Percentiles rank a stretch among this genome's conserved stretches.
Evolutionary conservation across 164 flowering plant species (phyloP).

Genomic region (Berberis vulgaris): DNA sequence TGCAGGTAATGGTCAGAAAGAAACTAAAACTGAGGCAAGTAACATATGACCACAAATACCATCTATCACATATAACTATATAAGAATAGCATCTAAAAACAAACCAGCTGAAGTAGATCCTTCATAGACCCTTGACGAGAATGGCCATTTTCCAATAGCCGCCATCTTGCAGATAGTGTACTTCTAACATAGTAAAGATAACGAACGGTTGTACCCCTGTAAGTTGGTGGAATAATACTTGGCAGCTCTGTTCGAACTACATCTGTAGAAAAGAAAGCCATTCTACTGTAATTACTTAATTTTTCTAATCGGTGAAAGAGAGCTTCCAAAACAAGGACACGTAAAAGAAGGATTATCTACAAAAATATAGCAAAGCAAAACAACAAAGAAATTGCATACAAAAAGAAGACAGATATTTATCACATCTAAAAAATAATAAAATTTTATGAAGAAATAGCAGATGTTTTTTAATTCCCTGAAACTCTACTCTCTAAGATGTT

Average conservation of each 20-base stretch:
- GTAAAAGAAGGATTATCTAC: neutral
- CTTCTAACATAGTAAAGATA: slow-evolving; percentile 69
- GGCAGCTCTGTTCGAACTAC: slow-evolving; percentile 62
- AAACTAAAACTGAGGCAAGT: no score
- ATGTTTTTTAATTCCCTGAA: no score
- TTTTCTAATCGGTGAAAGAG: no score
- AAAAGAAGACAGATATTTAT: no score
- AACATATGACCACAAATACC: neutral
- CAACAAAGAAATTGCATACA: neutral
- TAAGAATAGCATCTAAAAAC: slow-evolving; percentile 13
- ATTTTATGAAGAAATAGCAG: neutral
- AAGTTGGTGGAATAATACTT: slow-evolving; percentile 75
- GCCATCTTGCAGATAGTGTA: slow-evolving; percentile 51
- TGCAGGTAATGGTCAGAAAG: no score
- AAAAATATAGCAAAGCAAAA: neutral
- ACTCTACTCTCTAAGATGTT: no score
- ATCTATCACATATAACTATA: neutral
- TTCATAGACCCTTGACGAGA: slow-evolving; percentile 35
- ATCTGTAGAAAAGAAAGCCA: slow-evolving; percentile 37
- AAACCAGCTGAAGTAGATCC: slow-evolving; percentile 55
- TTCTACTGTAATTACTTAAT: no score
- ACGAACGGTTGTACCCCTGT: slow-evolving; percentile 76
- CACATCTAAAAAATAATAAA: no score
- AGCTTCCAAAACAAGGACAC: neutral
- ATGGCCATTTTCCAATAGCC: slow-evolving; percentile 53